Evolutionary conservation across 108 stramenopile genomes (phyloP), one percentile per base, ranked within the genome.

Genomic region (Nannochloropsis gaditana): DNA sequence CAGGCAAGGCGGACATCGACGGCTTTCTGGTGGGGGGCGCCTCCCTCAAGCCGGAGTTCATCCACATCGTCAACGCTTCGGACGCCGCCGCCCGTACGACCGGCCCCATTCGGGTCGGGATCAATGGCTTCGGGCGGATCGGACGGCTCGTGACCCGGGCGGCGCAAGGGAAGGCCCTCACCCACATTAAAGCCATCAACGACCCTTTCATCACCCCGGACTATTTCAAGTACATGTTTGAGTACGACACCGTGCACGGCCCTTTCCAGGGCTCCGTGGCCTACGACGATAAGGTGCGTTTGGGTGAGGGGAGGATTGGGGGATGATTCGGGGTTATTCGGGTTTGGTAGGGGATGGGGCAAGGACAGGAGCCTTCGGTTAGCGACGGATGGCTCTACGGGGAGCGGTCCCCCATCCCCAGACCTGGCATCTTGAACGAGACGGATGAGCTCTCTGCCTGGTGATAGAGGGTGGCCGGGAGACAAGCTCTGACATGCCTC

Each of bases 1-100:
- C 47, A 10, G 47, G 47, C 47, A 50, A 95, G 93, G 89, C 89
- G 41, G 99, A 99, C 92, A 98, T 99, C 91, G 98, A 99, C 92
- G 99, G 99, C 82, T 99, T 99, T 94, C 92, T 99, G 79, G 99
- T 99, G 43, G 99, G 99, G 31, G 99, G 99, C 44, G 99, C 99
- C 42, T 95, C 95, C 42, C 92, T 99, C 85, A 99, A 99, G 92
- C 90, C 94, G 81, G 98, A 99, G 91, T 98, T 99, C 89, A 94
- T 97, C 85, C 91, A 95, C 43, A 96, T 96, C 81, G 92, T 97
- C 89, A 96, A 96, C 81, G 94, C 94, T 11, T 81, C 89, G 44
- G 84, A 84, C 44, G 87, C 83, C 80, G 21, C 9, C n/a, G 31
- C 80, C 80, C 11, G 80, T 15, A 1, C 87, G n/a, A 84, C 79